These are phyloP conservation scores for Curvularia eragrostidis DNA, from an alignment of 2,329 filamentous ascomycete genomes.

Conservation along the genomic window DNA sequence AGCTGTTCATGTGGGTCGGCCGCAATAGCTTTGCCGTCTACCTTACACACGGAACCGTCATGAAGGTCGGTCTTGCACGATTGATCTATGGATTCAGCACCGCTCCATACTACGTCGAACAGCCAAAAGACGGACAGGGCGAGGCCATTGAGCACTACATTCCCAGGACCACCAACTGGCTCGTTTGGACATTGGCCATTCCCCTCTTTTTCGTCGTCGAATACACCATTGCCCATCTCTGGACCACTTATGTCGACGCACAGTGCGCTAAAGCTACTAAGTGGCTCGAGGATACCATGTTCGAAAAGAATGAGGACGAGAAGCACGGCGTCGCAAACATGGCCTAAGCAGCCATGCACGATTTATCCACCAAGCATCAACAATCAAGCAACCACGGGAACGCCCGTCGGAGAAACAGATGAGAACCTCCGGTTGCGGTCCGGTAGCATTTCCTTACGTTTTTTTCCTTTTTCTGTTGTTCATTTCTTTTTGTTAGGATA, in stretches of 20 bases:
- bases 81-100: conserved; percentile 61
- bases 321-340: conserved; percentile 38
- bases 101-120: conserved; percentile 51
- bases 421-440: conserved; percentile 15
- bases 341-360: conserved; percentile 21
- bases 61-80: conserved; percentile 60
- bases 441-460: neutral
- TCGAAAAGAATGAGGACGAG: conserved; percentile 53
- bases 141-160: conserved; percentile 54
- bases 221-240: conserved; percentile 58
- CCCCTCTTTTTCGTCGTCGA: conserved; percentile 56
- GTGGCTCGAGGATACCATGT: conserved; percentile 58
- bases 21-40: conserved; percentile 64
- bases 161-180: conserved; percentile 48
- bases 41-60: conserved; percentile 61
- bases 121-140: conserved; percentile 49
- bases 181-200: conserved; percentile 53
- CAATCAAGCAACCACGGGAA: neutral
- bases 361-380: neutral
- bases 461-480: neutral
- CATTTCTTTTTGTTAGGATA: conserved; percentile 7
- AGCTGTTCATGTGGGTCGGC: conserved; percentile 61
- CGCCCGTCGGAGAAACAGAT: conserved; percentile 8
- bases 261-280: conserved; percentile 58
- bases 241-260: conserved; percentile 61